A percentile compares a stretch with the other conserved stretches of the same genome.
phyloP scores from a whole-genome alignment of 176 grass and related monocot genomes.

The Zoysia japonica region DNA sequence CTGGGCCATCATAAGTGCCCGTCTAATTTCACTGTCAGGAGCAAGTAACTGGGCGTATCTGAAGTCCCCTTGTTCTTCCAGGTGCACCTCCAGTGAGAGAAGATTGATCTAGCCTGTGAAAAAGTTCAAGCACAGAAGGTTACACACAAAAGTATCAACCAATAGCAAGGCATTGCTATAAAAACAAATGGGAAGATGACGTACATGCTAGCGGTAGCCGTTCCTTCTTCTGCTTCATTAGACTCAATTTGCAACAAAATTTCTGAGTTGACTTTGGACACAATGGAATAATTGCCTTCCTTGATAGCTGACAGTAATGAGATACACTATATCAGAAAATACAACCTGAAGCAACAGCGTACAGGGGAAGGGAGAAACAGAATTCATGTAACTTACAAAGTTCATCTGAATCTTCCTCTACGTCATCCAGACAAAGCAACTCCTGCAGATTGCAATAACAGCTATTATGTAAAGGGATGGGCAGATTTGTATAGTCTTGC shows the following conservation, averaged over 20 bases:
- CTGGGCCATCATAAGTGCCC: constrained; percentile 34
- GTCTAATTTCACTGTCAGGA: constrained; percentile 26
- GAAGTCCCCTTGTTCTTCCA: constrained; percentile 76
- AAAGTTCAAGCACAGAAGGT: constrained; percentile 20
- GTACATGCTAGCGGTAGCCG: constrained; percentile 40
- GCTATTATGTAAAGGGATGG: constrained; percentile 7
- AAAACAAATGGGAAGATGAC: not conserved
- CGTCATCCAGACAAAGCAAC: constrained; percentile 66
- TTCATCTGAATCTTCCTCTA: constrained; percentile 38
- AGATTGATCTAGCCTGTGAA: constrained; percentile 55
- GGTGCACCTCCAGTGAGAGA: constrained; percentile 69
- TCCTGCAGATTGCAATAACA: constrained; percentile 53
- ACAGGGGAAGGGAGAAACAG: not conserved
- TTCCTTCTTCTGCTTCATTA: constrained; percentile 47
- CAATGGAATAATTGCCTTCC: constrained; percentile 42
- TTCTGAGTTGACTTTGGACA: constrained; percentile 56
- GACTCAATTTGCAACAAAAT: constrained; percentile 62
- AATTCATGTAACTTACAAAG: constrained; percentile 48
- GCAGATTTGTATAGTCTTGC: not conserved
- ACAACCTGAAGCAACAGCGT: not conserved
- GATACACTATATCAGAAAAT: constrained; percentile 22
- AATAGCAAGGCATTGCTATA: not conserved
- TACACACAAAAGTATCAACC: constrained; percentile 27
- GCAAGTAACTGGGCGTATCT: constrained; percentile 28
- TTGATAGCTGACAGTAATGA: constrained; percentile 38